Evolutionary conservation across 352 stramenopile genomes (phyloP).

Genomic region (Phytophthora sp.): DNA sequence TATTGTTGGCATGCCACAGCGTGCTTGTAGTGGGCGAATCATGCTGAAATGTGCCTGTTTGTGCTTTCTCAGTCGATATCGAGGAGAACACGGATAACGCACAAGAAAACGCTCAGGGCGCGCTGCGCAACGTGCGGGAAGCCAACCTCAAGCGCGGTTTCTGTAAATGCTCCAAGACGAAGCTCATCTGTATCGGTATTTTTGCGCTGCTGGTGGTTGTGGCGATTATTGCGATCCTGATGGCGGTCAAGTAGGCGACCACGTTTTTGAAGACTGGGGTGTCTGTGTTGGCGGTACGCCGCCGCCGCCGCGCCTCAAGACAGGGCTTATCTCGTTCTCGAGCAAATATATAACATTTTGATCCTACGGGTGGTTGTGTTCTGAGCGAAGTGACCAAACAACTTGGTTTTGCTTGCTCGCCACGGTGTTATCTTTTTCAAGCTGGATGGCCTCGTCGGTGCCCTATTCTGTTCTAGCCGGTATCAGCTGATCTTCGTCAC

Average conservation of each 20-base stretch:
- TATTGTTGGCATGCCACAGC: neutral
- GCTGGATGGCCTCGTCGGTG: too few relatives aligned
- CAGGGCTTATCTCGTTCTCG: constrained; percentile 5
- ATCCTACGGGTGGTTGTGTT: neutral
- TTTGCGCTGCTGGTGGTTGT: constrained; percentile 55
- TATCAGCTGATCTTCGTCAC: too few relatives aligned
- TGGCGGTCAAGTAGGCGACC: constrained; percentile 36
- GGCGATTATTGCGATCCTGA: constrained; percentile 53
- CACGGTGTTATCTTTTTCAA: too few relatives aligned
- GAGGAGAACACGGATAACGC: constrained; percentile 58
- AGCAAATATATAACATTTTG: constrained; percentile 39
- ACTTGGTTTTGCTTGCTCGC: too few relatives aligned
- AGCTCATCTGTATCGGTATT: constrained; percentile 62
- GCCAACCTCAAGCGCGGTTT: constrained; percentile 55
- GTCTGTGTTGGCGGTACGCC: too few relatives aligned
- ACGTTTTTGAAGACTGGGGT: constrained; percentile 2
- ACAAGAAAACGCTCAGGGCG: constrained; percentile 54
- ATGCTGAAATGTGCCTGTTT: constrained; percentile 5
- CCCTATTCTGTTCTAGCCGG: too few relatives aligned
- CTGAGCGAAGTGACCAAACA: too few relatives aligned
- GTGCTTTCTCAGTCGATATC: constrained; percentile 53
- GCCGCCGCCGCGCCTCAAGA: neutral
- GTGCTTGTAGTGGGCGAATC: neutral
- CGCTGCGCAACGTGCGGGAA: constrained; percentile 60
- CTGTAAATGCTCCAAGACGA: constrained; percentile 65